Evolutionary conservation across 2,329 filamentous ascomycete genomes (phyloP), one percentile per base, ranked within the genome.

Genomic region (Berkeleyomyces rouxiae): DNA sequence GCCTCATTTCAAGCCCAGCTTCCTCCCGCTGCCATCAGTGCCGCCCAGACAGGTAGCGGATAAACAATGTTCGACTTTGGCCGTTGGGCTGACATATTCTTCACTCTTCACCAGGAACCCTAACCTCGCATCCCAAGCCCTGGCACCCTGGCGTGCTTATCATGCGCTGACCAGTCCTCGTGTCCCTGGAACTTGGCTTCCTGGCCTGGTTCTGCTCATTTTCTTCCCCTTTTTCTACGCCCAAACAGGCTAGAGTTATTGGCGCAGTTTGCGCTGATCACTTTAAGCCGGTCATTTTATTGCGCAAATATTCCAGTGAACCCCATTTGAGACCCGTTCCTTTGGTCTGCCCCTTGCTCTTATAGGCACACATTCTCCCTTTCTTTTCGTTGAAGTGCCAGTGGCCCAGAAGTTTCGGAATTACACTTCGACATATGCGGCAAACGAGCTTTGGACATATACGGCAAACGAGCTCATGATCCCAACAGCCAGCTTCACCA

Each of bases 401-500:
- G 36, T 9, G 51, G 16, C 33, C 51, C 33, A 55, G 33, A 55
- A 5, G 10, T 55, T 36, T 31, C 39, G 33, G 36, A 55, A 37
- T 39, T 39, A 36, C 51, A 55, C 51, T 55, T 55, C 51, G 51
- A 55, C 51, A 37, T 55, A 55, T 55, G 39, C 51, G 51, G 51
- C 51, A 55, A 55, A 55, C 33, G 51, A 55, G 51, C 51, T 55
- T 36, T 55, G 23, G 51, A 55, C 51, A 37, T 55, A 55, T 55
- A 55, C 51, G 51, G 51, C 51, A 55, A 55, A 55, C 33, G 51
- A 55, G 51, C 51, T 55, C 51, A 37, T 55, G 33, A 55, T 55
- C 51, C 51, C 5, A 13, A 37, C 51, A n/a, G 16, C 13, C 51
- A 39, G 13, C 51, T 39, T 55, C 51, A 39, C 33, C 16, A 6